phyloP scores from a whole-genome alignment of 2,329 filamentous ascomycete species.

The Exophiala viscosa region DNA sequence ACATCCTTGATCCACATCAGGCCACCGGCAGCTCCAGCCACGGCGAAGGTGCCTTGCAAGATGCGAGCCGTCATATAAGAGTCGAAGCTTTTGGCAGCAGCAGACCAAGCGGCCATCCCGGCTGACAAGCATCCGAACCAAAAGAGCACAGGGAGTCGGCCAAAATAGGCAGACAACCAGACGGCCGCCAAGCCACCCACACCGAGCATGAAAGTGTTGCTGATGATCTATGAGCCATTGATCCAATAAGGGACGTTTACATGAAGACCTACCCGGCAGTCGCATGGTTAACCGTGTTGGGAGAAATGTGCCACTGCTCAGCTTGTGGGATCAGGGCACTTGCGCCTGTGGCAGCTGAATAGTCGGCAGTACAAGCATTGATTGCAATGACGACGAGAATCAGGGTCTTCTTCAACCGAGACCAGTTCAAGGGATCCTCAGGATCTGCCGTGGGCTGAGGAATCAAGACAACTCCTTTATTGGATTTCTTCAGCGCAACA shows the following conservation, averaged over 20 bases:
- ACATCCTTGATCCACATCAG: conserved; percentile 56
- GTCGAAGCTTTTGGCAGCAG: conserved; percentile 43
- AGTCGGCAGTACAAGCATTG: conserved; percentile 49
- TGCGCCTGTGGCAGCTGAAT: conserved; percentile 46
- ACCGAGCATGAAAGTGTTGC: conserved; percentile 51
- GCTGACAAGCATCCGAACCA: conserved; percentile 31
- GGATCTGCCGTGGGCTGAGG: conserved; percentile 53
- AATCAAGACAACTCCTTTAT: conserved; percentile 47
- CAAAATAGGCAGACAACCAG: conserved; percentile 42
- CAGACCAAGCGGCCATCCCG: conserved; percentile 40
- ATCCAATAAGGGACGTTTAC: not conserved
- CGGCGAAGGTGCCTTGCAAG: conserved; percentile 48
- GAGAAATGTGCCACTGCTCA: conserved; percentile 47
- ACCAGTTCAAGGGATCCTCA: conserved; percentile 55
- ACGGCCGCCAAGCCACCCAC: conserved; percentile 41
- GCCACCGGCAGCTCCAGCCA: conserved; percentile 37
- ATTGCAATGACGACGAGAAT: conserved; percentile 49
- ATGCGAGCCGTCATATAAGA: conserved; percentile 50
- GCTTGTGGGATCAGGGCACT: conserved; percentile 46
- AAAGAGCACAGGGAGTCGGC: conserved; percentile 44
- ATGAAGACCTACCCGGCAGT: conserved; percentile 36
- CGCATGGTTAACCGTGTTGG: conserved; percentile 50
- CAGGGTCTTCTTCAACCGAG: conserved; percentile 46
- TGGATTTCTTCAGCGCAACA: conserved; percentile 35
- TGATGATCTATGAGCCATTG: conserved; percentile 6